A percentile compares a stretch with the other conserved stretches of the same genome.
phyloP scores from a whole-genome alignment of 306 rosid species.

The Lupinus albus region DNA sequence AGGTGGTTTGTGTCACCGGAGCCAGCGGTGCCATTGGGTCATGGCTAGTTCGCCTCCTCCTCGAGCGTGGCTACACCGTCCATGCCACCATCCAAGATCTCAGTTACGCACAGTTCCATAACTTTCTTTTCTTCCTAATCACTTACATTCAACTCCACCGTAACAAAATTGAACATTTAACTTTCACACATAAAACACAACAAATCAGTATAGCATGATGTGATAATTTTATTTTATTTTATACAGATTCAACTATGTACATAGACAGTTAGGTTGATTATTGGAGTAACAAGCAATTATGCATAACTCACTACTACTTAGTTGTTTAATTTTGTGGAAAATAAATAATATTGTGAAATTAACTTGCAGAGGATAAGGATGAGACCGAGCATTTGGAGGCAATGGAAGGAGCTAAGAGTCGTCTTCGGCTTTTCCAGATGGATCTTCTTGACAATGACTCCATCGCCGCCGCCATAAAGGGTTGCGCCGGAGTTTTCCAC shows the following conservation, averaged over 20 bases:
- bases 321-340: too few species aligned
- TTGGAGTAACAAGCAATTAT: too few species aligned
- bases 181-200: too few species aligned
- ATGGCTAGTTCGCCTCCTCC: constrained; percentile 82
- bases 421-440: constrained; percentile 66
- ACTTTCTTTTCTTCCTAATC: neutral
- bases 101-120: constrained; percentile 37
- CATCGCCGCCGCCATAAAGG: constrained; percentile 56
- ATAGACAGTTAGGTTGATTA: too few species aligned
- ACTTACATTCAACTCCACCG: too few species aligned
- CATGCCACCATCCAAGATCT: constrained; percentile 81
- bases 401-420: constrained; percentile 57
- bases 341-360: too few species aligned
- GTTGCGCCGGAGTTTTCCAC: constrained; percentile 82
- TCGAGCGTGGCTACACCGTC: constrained; percentile 77
- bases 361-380: constrained; percentile 53
- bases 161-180: too few species aligned
- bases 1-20: constrained; percentile 84
- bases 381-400: constrained; percentile 81
- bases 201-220: too few species aligned
- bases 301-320: too few species aligned
- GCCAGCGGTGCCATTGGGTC: constrained; percentile 92
- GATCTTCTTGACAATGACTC: constrained; percentile 73
- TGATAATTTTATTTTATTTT: too few species aligned
- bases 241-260: too few species aligned